These are phyloP conservation scores for Nothophoma quercina DNA, from an alignment of 2,329 filamentous ascomycete genomes.

Conservation along the genomic window DNA sequence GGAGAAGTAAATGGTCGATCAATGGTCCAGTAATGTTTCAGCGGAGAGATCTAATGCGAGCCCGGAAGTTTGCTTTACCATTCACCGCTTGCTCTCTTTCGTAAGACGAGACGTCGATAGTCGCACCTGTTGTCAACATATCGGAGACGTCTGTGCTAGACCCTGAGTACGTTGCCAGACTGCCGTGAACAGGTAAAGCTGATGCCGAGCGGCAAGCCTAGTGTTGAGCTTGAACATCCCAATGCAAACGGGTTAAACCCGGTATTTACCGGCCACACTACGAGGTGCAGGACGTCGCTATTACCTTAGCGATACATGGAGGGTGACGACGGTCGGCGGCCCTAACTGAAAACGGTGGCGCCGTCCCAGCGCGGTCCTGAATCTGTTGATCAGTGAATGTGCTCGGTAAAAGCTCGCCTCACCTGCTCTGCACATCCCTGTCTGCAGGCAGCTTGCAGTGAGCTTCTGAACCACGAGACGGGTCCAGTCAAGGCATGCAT, in stretches of 20 bases:
- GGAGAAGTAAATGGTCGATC: slow-evolving; percentile 14
- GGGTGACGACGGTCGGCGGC: background rate
- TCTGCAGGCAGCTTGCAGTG: background rate
- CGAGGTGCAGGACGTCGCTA: slow-evolving; percentile 1
- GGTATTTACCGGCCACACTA: slow-evolving; percentile 1
- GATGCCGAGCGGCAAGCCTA: slow-evolving; percentile 6
- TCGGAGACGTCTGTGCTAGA: background rate
- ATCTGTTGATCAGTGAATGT: slow-evolving; percentile 11
- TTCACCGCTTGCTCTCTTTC: slow-evolving; percentile 4
- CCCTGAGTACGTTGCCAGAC: slow-evolving; percentile 8
- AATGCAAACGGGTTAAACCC: slow-evolving; percentile 1
- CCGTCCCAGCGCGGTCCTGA: slow-evolving; percentile 18
- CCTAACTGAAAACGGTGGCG: slow-evolving; percentile 25
- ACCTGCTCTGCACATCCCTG: slow-evolving; percentile 23
- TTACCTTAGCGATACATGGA: background rate
- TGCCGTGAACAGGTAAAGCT: background rate
- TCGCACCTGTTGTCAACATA: background rate
- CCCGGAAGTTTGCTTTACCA: background rate
- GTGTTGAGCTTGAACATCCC: background rate
- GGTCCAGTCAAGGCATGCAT: background rate
- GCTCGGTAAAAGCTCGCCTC: slow-evolving; percentile 25
- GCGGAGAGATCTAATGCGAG: background rate
- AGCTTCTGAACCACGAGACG: background rate
- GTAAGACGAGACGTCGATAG: background rate
- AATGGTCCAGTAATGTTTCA: slow-evolving; percentile 4